Conservation (phyloP, 139 green algal genomes). For the Chlorella vulgaris region DNA sequence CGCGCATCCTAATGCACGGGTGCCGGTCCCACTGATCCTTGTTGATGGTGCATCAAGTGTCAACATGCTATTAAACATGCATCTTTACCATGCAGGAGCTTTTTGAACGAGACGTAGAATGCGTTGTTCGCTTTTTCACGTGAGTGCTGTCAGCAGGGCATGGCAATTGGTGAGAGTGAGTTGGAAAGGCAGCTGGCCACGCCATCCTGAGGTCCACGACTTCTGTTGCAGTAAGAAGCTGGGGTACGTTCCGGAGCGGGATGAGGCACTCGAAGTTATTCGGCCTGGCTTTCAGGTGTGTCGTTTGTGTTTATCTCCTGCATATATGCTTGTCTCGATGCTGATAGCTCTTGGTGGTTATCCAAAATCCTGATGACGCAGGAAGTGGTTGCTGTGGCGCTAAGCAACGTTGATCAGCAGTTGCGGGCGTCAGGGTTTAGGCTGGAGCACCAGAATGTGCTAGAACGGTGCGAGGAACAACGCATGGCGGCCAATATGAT, state of each 20-base stretch:
- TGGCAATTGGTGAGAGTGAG: too few relatives aligned
- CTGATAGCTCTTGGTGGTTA: background rate
- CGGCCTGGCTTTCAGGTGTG: conserved; percentile 38
- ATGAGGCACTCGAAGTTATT: too few relatives aligned
- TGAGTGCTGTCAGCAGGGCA: background rate
- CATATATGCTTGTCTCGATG: background rate
- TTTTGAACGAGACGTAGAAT: conserved; percentile 94
- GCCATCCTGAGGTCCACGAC: background rate
- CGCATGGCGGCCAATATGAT: too few relatives aligned
- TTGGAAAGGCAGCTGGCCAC: background rate
- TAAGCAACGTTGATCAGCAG: conserved; percentile 60
- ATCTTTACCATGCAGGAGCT: conserved; percentile 62
- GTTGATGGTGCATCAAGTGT: background rate
- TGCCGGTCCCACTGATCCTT: background rate
- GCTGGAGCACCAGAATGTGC: conserved; percentile 54
- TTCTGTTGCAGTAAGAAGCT: background rate
- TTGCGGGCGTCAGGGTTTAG: conserved; percentile 75
- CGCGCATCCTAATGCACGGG: conserved; percentile 85
- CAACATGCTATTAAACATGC: background rate
- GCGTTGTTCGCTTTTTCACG: conserved; percentile 81
- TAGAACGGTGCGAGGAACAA: conserved; percentile 36
- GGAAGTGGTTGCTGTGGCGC: background rate
- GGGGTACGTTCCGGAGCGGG: background rate
- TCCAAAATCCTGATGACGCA: background rate
- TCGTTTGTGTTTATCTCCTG: conserved; percentile 23